Conservation (phyloP, 2,329 filamentous ascomycete genomes). For the Ophiosphaerella korrae region DNA sequence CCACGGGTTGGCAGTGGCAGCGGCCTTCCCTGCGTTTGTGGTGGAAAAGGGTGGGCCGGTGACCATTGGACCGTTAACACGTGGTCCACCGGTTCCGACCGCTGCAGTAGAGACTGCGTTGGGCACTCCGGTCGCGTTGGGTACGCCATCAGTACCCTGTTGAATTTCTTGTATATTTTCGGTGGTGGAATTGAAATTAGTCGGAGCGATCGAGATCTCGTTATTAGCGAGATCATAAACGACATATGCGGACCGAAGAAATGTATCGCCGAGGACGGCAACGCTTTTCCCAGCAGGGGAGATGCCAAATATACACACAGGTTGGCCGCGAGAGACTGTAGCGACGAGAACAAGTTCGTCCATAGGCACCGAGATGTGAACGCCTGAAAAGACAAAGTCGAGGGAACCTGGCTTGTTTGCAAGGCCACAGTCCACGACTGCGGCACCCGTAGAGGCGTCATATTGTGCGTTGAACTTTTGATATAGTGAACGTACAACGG, state of each 20-base stretch:
- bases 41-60: conserved; percentile 14
- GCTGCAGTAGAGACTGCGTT: conserved; percentile 57
- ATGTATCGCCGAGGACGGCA: conserved; percentile 65
- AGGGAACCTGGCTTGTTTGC: conserved; percentile 56
- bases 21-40: conserved; percentile 28
- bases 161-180: conserved; percentile 60
- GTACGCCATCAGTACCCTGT: conserved; percentile 55
- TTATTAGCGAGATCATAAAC: conserved; percentile 67
- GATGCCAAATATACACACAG: conserved; percentile 57
- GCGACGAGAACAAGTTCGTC: conserved; percentile 62
- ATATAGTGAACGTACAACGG: conserved; percentile 57
- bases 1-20: conserved; percentile 36
- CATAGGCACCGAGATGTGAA: conserved; percentile 60
- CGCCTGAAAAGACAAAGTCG: conserved; percentile 62
- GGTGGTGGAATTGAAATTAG: conserved; percentile 62
- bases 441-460: conserved; percentile 49
- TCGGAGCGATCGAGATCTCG: conserved; percentile 65
- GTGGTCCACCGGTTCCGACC: conserved; percentile 51
- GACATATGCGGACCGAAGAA: conserved; percentile 66
- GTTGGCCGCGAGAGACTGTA: conserved; percentile 48
- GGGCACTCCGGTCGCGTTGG: conserved; percentile 58
- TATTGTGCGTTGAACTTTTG: conserved; percentile 49
- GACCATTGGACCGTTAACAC: conserved; percentile 41
- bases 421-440: conserved; percentile 60
- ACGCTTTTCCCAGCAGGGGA: conserved; percentile 54